These are phyloP conservation scores for Bertia moriformis DNA, from an alignment of 2,329 filamentous ascomycete genomes.

Conservation along the genomic window DNA sequence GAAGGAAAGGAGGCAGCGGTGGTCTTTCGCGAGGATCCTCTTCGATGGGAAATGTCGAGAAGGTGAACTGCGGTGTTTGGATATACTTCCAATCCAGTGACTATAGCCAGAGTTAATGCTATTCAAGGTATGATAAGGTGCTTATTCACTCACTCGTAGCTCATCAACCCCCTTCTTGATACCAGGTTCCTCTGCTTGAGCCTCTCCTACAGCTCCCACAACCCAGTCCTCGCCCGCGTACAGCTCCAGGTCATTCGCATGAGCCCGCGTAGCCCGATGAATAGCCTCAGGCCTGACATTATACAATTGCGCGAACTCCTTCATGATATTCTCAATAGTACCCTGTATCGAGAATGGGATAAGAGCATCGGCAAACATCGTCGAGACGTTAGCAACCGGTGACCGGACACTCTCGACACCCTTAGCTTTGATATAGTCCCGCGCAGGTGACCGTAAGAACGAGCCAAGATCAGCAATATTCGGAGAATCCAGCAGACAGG, in stretches of 20 bases:
- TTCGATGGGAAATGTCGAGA: slow-evolving; percentile 45
- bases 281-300: slow-evolving; percentile 19
- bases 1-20: slow-evolving; percentile 28
- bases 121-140: not conserved
- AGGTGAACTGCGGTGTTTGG: slow-evolving; percentile 73
- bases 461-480: slow-evolving; percentile 56
- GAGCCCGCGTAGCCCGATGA: slow-evolving; percentile 14
- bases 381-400: slow-evolving; percentile 63
- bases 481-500: slow-evolving; percentile 66
- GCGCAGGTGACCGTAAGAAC: slow-evolving; percentile 66
- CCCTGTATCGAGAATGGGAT: slow-evolving; percentile 4
- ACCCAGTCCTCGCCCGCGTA: slow-evolving; percentile 17
- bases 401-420: slow-evolving; percentile 88
- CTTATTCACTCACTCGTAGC: slow-evolving; percentile 32
- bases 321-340: slow-evolving; percentile 36
- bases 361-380: slow-evolving; percentile 27
- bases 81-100: slow-evolving; percentile 64
- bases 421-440: slow-evolving; percentile 60
- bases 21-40: slow-evolving; percentile 42
- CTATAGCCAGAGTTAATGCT: slow-evolving; percentile 18
- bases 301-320: slow-evolving; percentile 58
- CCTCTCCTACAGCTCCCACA: slow-evolving; percentile 29
- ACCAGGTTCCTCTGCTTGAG: slow-evolving; percentile 26
- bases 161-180: slow-evolving; percentile 49
- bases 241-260: slow-evolving; percentile 14